Evolutionary conservation across 495 filamentous ascomycete species (phyloP).

Genomic region (Penicillium ucsense): DNA sequence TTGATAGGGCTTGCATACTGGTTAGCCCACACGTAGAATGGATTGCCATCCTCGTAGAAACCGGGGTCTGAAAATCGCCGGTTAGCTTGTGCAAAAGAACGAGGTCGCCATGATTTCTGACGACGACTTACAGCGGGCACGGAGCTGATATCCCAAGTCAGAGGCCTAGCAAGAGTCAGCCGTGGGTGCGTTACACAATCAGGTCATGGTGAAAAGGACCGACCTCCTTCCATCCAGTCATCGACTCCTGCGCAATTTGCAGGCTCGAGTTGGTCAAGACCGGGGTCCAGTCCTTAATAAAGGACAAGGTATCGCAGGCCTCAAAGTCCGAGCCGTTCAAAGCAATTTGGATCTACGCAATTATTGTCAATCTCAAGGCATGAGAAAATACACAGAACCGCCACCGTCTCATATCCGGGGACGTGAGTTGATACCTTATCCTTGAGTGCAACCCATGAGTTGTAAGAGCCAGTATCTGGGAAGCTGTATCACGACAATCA

Average conservation of each 20-base stretch:
- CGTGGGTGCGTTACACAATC: neutral
- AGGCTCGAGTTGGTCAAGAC: conserved; percentile 36
- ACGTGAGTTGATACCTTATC: conserved; percentile 20
- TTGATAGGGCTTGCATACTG: conserved; percentile 42
- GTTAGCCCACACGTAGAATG: conserved; percentile 49
- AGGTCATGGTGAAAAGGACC: conserved; percentile 6
- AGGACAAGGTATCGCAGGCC: conserved; percentile 30
- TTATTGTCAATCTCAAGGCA: neutral
- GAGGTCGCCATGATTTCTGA: neutral
- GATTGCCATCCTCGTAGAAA: conserved; percentile 45
- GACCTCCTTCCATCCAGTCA: conserved; percentile 47
- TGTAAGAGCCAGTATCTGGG: conserved; percentile 44
- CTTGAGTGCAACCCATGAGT: conserved; percentile 39
- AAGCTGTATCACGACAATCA: conserved; percentile 1
- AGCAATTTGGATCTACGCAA: conserved; percentile 28
- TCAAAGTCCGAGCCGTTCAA: conserved; percentile 23
- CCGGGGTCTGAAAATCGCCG: conserved; percentile 27
- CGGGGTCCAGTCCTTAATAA: conserved; percentile 44
- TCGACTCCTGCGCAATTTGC: conserved; percentile 41
- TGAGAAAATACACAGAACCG: no score
- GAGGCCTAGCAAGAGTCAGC: conserved; percentile 13
- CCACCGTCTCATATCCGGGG: no score
- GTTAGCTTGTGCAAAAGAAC: neutral
- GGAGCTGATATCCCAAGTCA: conserved; percentile 13
- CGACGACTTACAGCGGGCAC: conserved; percentile 8